These are phyloP conservation scores for Neospermospora avenae DNA, from an alignment of 2,329 filamentous ascomycete species.

Conservation along the genomic window DNA sequence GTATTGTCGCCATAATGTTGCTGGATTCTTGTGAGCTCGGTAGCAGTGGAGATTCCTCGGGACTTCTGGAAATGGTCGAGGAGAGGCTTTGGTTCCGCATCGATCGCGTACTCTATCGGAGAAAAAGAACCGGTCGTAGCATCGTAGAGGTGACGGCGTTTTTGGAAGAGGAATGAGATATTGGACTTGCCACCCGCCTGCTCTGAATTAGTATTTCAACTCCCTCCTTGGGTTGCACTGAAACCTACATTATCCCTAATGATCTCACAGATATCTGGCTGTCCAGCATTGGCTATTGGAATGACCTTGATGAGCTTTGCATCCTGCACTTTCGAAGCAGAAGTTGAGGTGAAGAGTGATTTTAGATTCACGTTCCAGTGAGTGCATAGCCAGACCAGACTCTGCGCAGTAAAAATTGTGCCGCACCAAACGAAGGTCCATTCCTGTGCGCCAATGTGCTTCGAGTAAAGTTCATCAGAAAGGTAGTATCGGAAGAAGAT, in stretches of 20 bases:
- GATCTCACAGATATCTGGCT: slow-evolving; percentile 81
- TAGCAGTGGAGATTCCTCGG: slow-evolving; percentile 67
- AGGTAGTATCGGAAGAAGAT: slow-evolving; percentile 87
- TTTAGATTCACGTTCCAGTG: slow-evolving; percentile 94
- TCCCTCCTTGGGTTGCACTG: neutral
- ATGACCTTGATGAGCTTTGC: slow-evolving; percentile 90
- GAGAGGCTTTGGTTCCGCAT: slow-evolving; percentile 76
- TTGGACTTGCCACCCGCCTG: slow-evolving; percentile 70
- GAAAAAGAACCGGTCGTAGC: slow-evolving; percentile 70
- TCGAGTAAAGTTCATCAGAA: slow-evolving; percentile 77
- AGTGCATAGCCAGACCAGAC: slow-evolving; percentile 89
- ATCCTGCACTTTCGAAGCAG: slow-evolving; percentile 65
- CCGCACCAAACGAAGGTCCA: slow-evolving; percentile 97
- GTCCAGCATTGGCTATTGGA: slow-evolving; percentile 83
- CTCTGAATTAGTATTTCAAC: slow-evolving; percentile 22
- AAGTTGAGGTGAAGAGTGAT: slow-evolving; percentile 75
- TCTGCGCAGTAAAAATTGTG: slow-evolving; percentile 81
- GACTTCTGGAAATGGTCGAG: slow-evolving; percentile 77
- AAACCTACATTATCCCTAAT: slow-evolving; percentile 64
- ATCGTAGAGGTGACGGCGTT: slow-evolving; percentile 89
- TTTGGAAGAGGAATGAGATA: slow-evolving; percentile 93
- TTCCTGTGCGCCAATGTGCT: slow-evolving; percentile 88
- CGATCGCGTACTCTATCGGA: slow-evolving; percentile 79
- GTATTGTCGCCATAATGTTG: slow-evolving; percentile 95
- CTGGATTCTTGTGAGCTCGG: slow-evolving; percentile 76